Evolutionary conservation across 208 protist species (phyloP).

Genomic region (Crithidia mellificae): DNA sequence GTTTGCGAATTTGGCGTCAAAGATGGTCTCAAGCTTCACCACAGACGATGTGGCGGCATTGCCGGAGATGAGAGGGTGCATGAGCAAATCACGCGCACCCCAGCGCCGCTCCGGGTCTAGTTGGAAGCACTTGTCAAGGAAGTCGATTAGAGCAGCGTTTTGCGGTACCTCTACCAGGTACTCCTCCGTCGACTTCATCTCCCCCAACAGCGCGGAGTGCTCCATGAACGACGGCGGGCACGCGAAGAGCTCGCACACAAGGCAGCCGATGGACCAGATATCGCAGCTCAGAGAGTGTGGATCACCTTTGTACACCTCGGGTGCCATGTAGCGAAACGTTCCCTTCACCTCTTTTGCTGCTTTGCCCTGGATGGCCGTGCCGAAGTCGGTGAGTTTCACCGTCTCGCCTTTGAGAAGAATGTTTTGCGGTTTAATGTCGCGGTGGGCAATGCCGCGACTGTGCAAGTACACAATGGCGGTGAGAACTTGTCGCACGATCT

Average conservation of each 20-base stretch:
- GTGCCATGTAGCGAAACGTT: slow-evolving; percentile 94
- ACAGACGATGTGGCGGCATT: slow-evolving; percentile 43
- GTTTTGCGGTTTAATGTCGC: slow-evolving; percentile 98
- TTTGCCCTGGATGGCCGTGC: slow-evolving; percentile 79
- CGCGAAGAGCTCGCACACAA: slow-evolving; percentile 86
- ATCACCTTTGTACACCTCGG: slow-evolving; percentile 87
- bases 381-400: slow-evolving; percentile 98
- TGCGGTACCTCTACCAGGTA: slow-evolving; percentile 63
- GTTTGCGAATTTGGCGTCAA: slow-evolving; percentile 38
- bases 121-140: slow-evolving; percentile 82
- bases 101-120: slow-evolving; percentile 64
- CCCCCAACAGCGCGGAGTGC: slow-evolving; percentile 52
- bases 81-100: slow-evolving; percentile 62
- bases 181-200: slow-evolving; percentile 50
- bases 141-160: slow-evolving; percentile 68
- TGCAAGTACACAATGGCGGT: slow-evolving; percentile 97
- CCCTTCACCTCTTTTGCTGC: slow-evolving; percentile 77
- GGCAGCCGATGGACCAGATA: slow-evolving; percentile 92
- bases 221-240: slow-evolving; percentile 86
- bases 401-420: slow-evolving; percentile 88
- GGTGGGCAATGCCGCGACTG: slow-evolving; percentile 96
- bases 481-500: slow-evolving; percentile 93
- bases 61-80: slow-evolving; percentile 65
- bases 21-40: slow-evolving; percentile 64
- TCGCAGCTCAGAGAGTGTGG: slow-evolving; percentile 86